Evolutionary conservation across 306 rosid genomes (phyloP).

Genomic region (Malus orientalis): DNA sequence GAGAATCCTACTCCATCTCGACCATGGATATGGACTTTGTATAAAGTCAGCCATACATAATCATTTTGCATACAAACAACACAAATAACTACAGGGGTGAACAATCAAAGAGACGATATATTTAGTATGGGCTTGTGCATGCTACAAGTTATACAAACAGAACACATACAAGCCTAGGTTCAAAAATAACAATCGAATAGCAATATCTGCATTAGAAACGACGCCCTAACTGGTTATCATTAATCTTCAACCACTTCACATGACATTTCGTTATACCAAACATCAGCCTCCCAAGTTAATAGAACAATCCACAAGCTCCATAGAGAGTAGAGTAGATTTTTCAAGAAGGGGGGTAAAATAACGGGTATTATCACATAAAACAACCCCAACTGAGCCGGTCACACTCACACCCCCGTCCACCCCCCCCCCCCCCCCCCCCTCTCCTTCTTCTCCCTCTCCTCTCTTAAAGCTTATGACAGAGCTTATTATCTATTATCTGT

Average conservation of each 20-base stretch:
- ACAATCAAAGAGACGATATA: too few relatives aligned
- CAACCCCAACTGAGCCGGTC: not conserved
- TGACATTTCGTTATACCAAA: not conserved
- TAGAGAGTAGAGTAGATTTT: not conserved
- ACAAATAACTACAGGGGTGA: too few relatives aligned
- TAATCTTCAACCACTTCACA: not conserved
- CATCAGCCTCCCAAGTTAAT: not conserved
- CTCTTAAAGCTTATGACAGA: not conserved
- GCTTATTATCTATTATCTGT: not conserved
- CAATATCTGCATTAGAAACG: not conserved
- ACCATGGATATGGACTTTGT: not conserved
- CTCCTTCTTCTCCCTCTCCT: not conserved
- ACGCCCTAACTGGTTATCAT: not conserved
- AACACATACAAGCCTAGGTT: too few relatives aligned
- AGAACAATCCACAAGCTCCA: not conserved
- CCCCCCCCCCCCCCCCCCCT: too few relatives aligned
- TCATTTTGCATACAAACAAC: not conserved
- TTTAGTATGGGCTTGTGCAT: too few relatives aligned
- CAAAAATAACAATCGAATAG: too few relatives aligned
- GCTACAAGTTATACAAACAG: not conserved
- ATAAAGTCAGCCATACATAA: not conserved
- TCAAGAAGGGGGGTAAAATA: not conserved
- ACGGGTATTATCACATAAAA: not conserved
- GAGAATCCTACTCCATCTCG: not conserved
- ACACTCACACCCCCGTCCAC: too few relatives aligned